Base-by-base conservation (phyloP, 495 filamentous ascomycete species). In the Lophium mytilinum region DNA sequence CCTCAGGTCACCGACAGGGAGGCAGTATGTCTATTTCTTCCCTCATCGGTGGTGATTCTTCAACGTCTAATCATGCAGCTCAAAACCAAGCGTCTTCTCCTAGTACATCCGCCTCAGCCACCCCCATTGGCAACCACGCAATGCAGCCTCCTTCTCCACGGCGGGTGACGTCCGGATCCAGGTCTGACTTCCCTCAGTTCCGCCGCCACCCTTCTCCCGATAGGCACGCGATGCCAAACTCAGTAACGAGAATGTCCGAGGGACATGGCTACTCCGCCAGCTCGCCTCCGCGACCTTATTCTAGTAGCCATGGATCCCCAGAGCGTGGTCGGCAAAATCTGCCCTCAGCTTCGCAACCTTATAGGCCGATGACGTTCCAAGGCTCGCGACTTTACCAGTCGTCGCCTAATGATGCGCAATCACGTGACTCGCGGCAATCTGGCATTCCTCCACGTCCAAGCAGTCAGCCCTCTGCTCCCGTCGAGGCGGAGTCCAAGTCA, bases 11-110 rank as follows among this genome's bases (percentile, higher is more conserved):
- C 68, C 79, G 82, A 39, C 78, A 79, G 9, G 82, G 83, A 12
- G 86, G 86, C 71, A 87, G 86, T 75, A 97, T 98, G 93, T 95
- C 93, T 18, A 98, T 98, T 65, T 93, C 89, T 9, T 88, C 93
- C 18, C 89, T 98, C 79, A 81, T 98, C 47, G 83, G 75, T 11
- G 80, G 80, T 53, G 65, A 78, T 42, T 35, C 57, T 6, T 40
- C 49, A 46, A 52, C 53, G 11, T 46, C 61, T 33, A 40, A 60
- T 19, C 55, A 61, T 10, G 17, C 51, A 14, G 34, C 56, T 30
- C 59, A 66, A 34, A 63, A 63, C 9, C 70, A 61, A 33, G 24
- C 57, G 18, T 61, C 64, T 33, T 52, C 61, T 50, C 30, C 51
- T 5, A 53, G 17, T 18, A 51, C 63, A 9, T 52, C 60, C 46